A percentile compares a stretch with the other conserved stretches of the same genome.
These are phyloP conservation scores for Corchorus capsularis DNA, from an alignment of 345 rosid genomes.

Conservation along the genomic window DNA sequence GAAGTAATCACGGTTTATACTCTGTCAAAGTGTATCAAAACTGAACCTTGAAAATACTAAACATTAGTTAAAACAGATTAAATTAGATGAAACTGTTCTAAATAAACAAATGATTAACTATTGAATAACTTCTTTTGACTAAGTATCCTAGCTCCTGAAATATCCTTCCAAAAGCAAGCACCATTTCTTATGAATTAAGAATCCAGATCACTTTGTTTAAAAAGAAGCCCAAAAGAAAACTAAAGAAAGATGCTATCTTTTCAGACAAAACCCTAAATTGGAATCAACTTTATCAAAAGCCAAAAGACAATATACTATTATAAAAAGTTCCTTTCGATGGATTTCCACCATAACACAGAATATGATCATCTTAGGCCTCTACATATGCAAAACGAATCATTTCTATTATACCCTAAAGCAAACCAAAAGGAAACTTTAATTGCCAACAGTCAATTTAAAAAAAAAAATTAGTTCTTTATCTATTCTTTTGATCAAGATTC, in stretches of 20 bases:
- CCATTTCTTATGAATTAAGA: conserved; percentile 19
- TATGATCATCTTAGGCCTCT: neutral
- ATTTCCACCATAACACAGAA: neutral
- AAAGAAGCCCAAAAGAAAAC: neutral
- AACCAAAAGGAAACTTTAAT: neutral
- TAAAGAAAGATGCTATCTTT: conserved; percentile 8
- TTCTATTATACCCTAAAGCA: neutral
- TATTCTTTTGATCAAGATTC: conserved; percentile 5
- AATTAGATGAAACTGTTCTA: neutral
- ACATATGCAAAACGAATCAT: neutral
- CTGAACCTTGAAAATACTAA: neutral
- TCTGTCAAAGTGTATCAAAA: neutral
- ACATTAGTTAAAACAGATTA: neutral
- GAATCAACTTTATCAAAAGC: conserved; percentile 16
- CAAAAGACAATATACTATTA: neutral
- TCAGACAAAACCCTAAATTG: neutral
- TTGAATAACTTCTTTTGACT: neutral
- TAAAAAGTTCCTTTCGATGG: neutral
- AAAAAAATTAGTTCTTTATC: neutral
- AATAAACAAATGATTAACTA: neutral
- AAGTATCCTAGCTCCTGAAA: neutral
- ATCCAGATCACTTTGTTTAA: conserved; percentile 16
- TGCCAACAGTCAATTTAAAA: conserved; percentile 7
- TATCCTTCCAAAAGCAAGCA: neutral
- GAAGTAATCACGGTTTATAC: neutral